Evolutionary conservation across 176 grass and related monocot species (phyloP).

Genomic region (Triticum timopheevii): DNA sequence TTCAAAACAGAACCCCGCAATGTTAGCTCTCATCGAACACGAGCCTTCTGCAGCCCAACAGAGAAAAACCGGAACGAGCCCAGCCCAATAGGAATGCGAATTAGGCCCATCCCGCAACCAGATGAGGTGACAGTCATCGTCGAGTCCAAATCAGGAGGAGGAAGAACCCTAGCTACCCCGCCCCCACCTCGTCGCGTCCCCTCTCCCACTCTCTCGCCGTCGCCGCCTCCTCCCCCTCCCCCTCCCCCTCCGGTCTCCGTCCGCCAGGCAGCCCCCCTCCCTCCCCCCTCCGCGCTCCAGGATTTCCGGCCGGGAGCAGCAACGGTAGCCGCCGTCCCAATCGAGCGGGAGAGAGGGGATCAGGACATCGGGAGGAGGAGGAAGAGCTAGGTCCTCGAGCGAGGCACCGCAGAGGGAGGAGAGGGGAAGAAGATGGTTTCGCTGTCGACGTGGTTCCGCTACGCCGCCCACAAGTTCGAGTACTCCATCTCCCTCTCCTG

Average conservation of each 20-base stretch:
- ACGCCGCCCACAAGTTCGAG: slow-evolving; percentile 84
- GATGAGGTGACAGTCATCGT: background rate
- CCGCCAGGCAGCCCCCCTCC: background rate
- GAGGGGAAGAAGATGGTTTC: slow-evolving; percentile 51
- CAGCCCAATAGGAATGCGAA: background rate
- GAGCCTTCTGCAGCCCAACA: background rate
- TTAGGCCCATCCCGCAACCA: background rate
- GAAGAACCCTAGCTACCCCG: slow-evolving; percentile 7
- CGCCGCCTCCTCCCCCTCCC: background rate
- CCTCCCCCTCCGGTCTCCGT: background rate
- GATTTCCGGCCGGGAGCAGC: background rate
- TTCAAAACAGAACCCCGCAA: too few relatives aligned
- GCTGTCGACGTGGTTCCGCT: slow-evolving; percentile 85
- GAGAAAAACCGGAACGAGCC: too few relatives aligned
- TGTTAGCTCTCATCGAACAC: too few relatives aligned
- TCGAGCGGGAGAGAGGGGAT: background rate
- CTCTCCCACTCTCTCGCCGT: background rate
- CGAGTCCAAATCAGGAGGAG: slow-evolving; percentile 11
- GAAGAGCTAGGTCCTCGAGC: background rate
- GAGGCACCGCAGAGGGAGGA: background rate
- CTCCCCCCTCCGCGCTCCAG: background rate
- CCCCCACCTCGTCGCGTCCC: background rate
- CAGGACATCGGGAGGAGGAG: background rate
- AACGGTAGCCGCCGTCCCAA: background rate
- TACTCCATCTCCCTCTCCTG: slow-evolving; percentile 74